Evolutionary conservation across 1,284 basidiomycete genomes (phyloP).

Genomic region (Papiliotrema nemorosa): DNA sequence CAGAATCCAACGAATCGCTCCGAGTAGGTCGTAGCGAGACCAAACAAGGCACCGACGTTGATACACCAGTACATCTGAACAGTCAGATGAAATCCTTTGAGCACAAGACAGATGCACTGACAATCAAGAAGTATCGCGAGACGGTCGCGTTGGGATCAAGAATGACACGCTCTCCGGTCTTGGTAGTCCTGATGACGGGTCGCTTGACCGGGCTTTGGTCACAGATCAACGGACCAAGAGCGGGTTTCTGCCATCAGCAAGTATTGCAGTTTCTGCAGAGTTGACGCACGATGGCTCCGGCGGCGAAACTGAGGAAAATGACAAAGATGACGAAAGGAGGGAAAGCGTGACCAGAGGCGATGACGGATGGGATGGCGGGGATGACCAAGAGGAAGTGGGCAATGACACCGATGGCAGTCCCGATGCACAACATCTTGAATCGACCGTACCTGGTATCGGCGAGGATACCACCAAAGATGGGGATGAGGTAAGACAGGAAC

Average conservation of each 20-base stretch:
- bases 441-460: conserved; percentile 68
- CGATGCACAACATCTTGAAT: conserved; percentile 65
- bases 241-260: too few species aligned
- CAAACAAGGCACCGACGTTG: conserved; percentile 41
- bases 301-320: conserved; percentile 32
- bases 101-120: too few species aligned
- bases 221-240: conserved; percentile 36
- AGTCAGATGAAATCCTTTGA: too few species aligned
- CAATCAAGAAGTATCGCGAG: conserved; percentile 29
- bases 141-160: conserved; percentile 39
- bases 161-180: conserved; percentile 40
- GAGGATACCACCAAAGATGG: conserved; percentile 55
- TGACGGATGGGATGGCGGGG: conserved; percentile 43
- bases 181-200: conserved; percentile 22
- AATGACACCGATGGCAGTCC: conserved; percentile 36
- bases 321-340: conserved; percentile 36
- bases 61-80: conserved; percentile 34
- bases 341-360: conserved; percentile 21
- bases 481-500: conserved; percentile 39
- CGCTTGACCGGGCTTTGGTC: conserved; percentile 41
- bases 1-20: conserved; percentile 43
- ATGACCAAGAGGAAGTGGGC: conserved; percentile 44
- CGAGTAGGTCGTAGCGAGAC: conserved; percentile 29
- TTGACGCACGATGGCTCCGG: conserved; percentile 38
- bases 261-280: too few species aligned